Conservation (phyloP, 306 rosid species). For the Pueraria montana region DNA sequence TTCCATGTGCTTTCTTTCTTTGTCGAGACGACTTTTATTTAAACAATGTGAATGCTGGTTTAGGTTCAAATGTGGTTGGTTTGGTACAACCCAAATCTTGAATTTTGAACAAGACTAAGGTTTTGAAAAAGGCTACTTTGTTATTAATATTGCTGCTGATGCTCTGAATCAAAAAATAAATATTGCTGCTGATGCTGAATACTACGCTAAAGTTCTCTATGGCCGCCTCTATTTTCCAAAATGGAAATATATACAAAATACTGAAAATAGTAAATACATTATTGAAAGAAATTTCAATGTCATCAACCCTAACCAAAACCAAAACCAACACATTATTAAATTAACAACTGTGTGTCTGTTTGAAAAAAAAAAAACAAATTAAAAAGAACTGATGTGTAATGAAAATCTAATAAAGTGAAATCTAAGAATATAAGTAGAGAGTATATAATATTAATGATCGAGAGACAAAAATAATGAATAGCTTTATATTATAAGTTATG, state of each 20-base stretch:
- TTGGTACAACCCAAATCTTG: slow-evolving; percentile 19
- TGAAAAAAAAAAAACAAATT: too few relatives aligned
- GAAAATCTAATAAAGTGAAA: neutral
- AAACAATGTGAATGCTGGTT: neutral
- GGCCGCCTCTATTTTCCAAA: neutral
- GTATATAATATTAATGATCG: neutral
- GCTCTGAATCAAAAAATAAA: too few relatives aligned
- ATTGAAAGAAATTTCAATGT: neutral
- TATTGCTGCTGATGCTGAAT: neutral
- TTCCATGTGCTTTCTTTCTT: slow-evolving; percentile 11
- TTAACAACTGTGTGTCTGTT: neutral
- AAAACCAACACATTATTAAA: neutral
- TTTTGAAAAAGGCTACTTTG: neutral
- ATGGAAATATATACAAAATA: neutral
- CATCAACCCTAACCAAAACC: neutral
- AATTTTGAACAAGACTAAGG: neutral
- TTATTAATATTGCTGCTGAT: neutral
- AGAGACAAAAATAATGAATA: neutral
- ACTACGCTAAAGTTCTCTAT: slow-evolving; percentile 7
- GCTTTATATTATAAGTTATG: neutral
- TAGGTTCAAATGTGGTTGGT: slow-evolving; percentile 31
- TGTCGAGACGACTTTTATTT: neutral
- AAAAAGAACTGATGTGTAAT: neutral
- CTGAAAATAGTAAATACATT: neutral
- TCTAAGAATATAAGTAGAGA: neutral